Evolutionary conservation across 169 alveolate species (phyloP).

Genomic region (Eimeria brunetti): DNA sequence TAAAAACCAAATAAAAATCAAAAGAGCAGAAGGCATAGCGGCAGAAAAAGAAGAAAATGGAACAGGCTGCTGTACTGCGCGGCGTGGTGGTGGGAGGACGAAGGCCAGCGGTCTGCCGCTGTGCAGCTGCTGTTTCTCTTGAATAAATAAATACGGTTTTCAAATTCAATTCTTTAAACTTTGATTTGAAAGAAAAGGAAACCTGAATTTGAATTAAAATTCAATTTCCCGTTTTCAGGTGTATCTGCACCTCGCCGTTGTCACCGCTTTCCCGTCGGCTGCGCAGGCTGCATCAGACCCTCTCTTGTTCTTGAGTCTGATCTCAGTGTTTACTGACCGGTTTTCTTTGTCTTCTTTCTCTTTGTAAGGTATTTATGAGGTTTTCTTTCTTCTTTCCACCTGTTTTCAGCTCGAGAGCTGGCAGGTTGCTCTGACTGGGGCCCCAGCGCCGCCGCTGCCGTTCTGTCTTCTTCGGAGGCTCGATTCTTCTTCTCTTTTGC

Average conservation of each 20-base stretch:
- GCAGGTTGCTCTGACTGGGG: neutral
- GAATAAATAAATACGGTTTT: neutral
- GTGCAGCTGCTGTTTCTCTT: neutral
- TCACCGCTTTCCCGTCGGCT: neutral
- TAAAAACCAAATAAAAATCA: neutral
- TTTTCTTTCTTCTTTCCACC: neutral
- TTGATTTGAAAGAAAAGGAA: neutral
- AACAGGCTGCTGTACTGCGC: neutral
- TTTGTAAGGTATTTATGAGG: neutral
- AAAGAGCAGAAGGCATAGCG: neutral
- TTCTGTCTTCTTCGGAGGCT: conserved; percentile 12
- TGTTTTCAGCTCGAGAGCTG: neutral
- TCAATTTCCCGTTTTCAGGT: neutral
- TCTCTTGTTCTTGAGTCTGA: too few relatives aligned
- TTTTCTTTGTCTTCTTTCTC: conserved; percentile 3
- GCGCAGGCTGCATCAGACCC: neutral
- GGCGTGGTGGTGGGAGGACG: conserved; percentile 9
- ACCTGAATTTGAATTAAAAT: neutral
- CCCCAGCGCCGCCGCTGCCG: neutral
- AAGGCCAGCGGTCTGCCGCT: conserved; percentile 46
- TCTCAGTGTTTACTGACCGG: neutral
- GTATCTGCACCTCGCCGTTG: neutral
- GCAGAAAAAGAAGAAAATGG: neutral
- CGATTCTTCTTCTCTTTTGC: neutral
- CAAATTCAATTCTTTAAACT: neutral